phyloP scores from a whole-genome alignment of 495 filamentous ascomycete species.

The Articulospora tetracladia region DNA sequence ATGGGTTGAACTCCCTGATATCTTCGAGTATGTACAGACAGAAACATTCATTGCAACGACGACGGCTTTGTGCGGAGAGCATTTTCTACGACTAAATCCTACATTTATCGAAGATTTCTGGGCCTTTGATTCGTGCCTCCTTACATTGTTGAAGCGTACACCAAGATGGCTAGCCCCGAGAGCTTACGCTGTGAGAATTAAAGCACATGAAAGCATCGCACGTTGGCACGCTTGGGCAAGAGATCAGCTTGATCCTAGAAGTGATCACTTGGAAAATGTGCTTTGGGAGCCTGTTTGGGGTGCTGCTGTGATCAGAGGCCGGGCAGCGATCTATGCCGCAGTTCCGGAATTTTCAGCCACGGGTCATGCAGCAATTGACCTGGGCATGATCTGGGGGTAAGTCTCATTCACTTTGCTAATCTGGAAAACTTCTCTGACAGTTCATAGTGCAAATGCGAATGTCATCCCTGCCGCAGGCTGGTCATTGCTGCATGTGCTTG shows the following conservation, averaged over 20 bases:
- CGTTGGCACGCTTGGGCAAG: slow-evolving; percentile 19
- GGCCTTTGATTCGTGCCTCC: slow-evolving; percentile 16
- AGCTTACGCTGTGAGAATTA: slow-evolving; percentile 19
- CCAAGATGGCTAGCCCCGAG: slow-evolving; percentile 22
- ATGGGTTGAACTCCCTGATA: slow-evolving; percentile 21
- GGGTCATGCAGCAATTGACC: slow-evolving; percentile 13
- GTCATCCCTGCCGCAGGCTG: slow-evolving; percentile 21
- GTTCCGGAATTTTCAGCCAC: slow-evolving; percentile 3
- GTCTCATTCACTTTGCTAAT: neutral
- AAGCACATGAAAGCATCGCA: slow-evolving; percentile 10
- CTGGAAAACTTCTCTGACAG: neutral
- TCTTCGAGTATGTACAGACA: slow-evolving; percentile 26
- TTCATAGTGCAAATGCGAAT: slow-evolving; percentile 24
- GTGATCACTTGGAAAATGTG: neutral
- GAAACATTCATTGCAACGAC: slow-evolving; percentile 25
- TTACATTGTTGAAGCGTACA: slow-evolving; percentile 7
- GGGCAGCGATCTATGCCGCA: neutral
- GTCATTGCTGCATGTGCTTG: slow-evolving; percentile 17
- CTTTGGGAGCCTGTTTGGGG: slow-evolving; percentile 25
- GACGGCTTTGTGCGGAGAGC: slow-evolving; percentile 24
- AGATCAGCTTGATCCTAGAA: slow-evolving; percentile 2
- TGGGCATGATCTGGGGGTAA: slow-evolving; percentile 26
- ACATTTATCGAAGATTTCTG: slow-evolving; percentile 23
- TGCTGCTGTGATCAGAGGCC: slow-evolving; percentile 18
- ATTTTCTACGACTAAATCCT: slow-evolving; percentile 24